phyloP scores from a whole-genome alignment of 805 yeast species.

The Debaryomyces castellii region DNA sequence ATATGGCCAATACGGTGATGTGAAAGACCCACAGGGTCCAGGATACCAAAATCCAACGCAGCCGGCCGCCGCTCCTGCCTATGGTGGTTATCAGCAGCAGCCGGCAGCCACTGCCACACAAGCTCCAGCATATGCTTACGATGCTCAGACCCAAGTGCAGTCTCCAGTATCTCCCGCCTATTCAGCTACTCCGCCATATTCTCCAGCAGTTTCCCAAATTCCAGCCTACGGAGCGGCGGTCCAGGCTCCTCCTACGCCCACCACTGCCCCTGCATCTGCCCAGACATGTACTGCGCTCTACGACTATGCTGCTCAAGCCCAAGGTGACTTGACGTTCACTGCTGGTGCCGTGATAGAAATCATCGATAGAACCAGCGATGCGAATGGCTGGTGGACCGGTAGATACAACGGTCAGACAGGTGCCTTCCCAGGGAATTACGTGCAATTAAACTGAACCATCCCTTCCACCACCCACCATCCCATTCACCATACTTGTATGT shows the following conservation, averaged over 20 bases:
- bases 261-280: constrained; percentile 31
- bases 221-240: constrained; percentile 29
- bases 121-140: constrained; percentile 13
- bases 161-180: constrained; percentile 13
- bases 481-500: too few species aligned
- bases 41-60: constrained; percentile 33
- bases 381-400: constrained; percentile 99
- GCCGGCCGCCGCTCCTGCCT: constrained; percentile 7
- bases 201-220: constrained; percentile 18
- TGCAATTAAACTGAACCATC: constrained; percentile 62
- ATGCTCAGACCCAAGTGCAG: constrained; percentile 2
- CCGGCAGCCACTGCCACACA: constrained; percentile 9
- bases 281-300: constrained; percentile 86
- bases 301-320: constrained; percentile 90
- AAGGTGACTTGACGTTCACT: constrained; percentile 82
- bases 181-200: constrained; percentile 18
- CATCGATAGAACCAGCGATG: constrained; percentile 76
- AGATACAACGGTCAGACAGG: constrained; percentile 80
- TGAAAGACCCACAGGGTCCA: constrained; percentile 26
- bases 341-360: constrained; percentile 88
- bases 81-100: constrained; percentile 10
- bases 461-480: too few species aligned
- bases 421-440: constrained; percentile 95
- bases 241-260: constrained; percentile 13
- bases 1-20: constrained; percentile 20